A percentile compares a stretch with the other conserved stretches of the same genome.
Evolutionary conservation across 768 basidiomycete species (phyloP).

Genomic region (Terana coerulea): DNA sequence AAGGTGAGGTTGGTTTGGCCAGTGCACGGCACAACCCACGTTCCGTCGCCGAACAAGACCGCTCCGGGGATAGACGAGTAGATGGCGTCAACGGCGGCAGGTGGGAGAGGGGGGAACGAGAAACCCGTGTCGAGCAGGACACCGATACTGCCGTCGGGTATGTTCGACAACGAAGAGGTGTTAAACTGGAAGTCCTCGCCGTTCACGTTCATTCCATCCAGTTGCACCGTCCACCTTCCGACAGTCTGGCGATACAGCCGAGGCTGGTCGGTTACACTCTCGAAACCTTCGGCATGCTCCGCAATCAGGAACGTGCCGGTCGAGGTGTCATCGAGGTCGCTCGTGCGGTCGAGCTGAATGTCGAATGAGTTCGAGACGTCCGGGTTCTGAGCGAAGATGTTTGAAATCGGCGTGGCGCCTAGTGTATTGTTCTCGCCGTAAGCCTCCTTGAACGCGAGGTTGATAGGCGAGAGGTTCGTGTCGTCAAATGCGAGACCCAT

Average conservation of each 20-base stretch:
- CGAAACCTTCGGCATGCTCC: conserved; percentile 16
- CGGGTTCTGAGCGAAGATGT: conserved; percentile 21
- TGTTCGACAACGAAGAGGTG: conserved; percentile 12
- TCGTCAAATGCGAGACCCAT: conserved; percentile 73
- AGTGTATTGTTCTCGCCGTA: conserved; percentile 16
- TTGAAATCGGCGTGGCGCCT: conserved; percentile 21
- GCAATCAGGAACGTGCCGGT: conserved; percentile 23
- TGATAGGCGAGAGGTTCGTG: conserved; percentile 42
- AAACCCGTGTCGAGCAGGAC: conserved; percentile 27
- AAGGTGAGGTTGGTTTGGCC: conserved; percentile 25
- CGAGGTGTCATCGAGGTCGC: conserved; percentile 16
- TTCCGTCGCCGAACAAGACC: conserved; percentile 13
- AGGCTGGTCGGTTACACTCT: conserved; percentile 16
- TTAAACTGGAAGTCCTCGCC: conserved; percentile 46
- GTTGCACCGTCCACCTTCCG: conserved; percentile 33
- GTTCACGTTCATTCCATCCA: conserved; percentile 45
- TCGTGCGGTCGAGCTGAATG: conserved; percentile 22
- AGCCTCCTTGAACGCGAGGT: conserved; percentile 1
- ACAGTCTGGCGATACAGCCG: conserved; percentile 32
- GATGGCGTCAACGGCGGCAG: conserved; percentile 23
- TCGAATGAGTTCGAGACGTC: conserved; percentile 21
- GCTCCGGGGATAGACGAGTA: conserved; percentile 29
- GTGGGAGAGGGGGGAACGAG: conserved; percentile 24
- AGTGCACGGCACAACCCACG: conserved; percentile 28
- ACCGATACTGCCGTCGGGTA: conserved; percentile 19